Evolutionary conservation across 371 early-diverging fungal species (phyloP), one percentile per base, ranked within the genome.

Genomic region (Mucor mucedo): DNA sequence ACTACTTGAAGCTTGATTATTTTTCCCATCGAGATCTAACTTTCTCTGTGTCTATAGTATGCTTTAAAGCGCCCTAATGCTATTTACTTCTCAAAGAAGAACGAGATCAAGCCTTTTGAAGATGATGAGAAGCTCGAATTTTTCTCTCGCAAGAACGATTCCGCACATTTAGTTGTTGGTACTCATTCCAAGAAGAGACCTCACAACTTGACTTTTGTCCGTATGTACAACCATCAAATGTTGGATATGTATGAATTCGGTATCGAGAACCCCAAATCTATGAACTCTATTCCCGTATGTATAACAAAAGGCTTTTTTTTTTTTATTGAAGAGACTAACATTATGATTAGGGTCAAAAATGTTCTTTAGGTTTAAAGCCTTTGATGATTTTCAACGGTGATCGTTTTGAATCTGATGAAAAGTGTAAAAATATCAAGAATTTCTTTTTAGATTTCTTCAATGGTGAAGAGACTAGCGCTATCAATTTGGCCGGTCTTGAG

Each of bases 171-270:
- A 67, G 88, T 93, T 40, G 75, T 98, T 41, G 98, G 94, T 42
- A 88, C 85, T 27, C 97, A 98, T 75, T 90, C 91, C 48, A 99
- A 99, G 79, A 99, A 99, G 78, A 86, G 98, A 59, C 98, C 99
- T 33, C 89, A 98, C 78, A 96, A 95, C 73, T 74, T 99, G 66
- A 85, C 89, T 1, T 87, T 99, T 69, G 88, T 89, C 11, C 89
- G 98, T 41, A 93, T 91, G 83, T 98, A 95, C 75, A 92, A 98
- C 68, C 83, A 94, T 72, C 92, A 94, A 65, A 67, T 98, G 16
- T 73, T 98, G 71, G 98, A 99, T 69, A 95, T 98, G 95, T 80
- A 95, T 52, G 99, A 99, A 77, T 76, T 99, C 41, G 94, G 94
- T 21, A 77, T 99, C 16, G 89, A 87, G 55, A 78, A 89, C 28